These are phyloP conservation scores for Phialophora expanda DNA, from an alignment of 2,329 filamentous ascomycete genomes.

Conservation along the genomic window DNA sequence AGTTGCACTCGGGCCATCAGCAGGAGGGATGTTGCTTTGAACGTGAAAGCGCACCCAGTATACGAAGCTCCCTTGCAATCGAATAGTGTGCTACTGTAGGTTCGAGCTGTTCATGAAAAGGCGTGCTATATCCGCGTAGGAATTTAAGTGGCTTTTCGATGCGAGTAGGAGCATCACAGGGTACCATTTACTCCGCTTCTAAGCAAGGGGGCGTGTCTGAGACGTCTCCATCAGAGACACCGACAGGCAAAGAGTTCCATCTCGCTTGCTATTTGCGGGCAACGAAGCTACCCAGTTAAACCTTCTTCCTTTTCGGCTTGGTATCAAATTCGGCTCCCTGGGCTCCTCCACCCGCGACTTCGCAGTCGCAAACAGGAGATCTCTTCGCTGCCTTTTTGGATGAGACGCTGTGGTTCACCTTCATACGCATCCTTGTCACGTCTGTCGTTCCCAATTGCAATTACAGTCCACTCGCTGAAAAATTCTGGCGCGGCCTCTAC, in stretches of 20 bases:
- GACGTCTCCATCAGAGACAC: background rate
- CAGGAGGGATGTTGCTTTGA: background rate
- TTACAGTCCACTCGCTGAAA: conserved; percentile 9
- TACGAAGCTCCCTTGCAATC: background rate
- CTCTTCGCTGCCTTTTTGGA: background rate
- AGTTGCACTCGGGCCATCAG: background rate
- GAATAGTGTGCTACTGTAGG: background rate
- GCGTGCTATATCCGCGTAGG: background rate
- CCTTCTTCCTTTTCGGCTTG: background rate
- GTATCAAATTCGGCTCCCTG: background rate
- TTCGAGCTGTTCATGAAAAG: background rate
- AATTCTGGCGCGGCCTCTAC: background rate
- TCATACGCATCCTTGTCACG: background rate
- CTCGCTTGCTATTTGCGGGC: conserved; percentile 5
- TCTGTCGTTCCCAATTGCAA: conserved; percentile 12
- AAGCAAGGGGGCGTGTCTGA: background rate
- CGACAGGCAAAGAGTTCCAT: background rate
- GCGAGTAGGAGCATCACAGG: background rate
- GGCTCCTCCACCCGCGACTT: background rate
- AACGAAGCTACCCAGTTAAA: background rate
- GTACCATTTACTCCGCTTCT: background rate
- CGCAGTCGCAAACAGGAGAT: background rate
- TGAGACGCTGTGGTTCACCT: background rate
- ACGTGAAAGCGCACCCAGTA: background rate
- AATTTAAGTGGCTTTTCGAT: background rate